Evolutionary conservation across 2,329 filamentous ascomycete genomes (phyloP).

Genomic region (Arachnopeziza araneosa): DNA sequence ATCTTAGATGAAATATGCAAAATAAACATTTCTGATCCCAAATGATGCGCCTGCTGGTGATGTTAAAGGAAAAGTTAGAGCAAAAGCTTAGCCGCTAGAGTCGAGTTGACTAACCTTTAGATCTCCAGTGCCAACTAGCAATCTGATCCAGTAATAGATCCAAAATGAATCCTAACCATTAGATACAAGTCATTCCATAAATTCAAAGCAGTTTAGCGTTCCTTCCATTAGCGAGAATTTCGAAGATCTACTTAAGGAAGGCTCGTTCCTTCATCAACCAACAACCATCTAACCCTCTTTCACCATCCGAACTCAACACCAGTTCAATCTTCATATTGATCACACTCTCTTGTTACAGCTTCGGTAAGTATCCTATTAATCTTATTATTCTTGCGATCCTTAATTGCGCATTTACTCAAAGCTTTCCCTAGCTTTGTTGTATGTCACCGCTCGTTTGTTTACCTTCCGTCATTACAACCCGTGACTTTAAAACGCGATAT

Average conservation of each 20-base stretch:
- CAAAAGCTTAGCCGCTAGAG: no score
- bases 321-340: neutral
- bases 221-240: neutral
- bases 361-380: neutral
- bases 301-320: neutral
- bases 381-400: neutral
- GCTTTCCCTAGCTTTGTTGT: neutral
- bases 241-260: neutral
- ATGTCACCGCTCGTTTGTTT: neutral
- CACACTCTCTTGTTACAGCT: neutral
- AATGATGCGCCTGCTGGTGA: neutral
- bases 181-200: neutral
- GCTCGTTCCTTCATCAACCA: neutral
- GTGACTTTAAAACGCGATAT: neutral
- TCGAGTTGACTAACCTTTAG: no score
- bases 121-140: no score
- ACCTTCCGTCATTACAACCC: neutral
- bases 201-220: neutral
- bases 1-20: neutral
- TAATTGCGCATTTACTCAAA: neutral
- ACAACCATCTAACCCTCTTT: neutral
- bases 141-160: neutral
- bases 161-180: neutral
- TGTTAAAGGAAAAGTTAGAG: no score
- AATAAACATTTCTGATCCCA: neutral